A percentile compares a stretch with the other conserved stretches of the same genome.
Evolutionary conservation across 148 eudicot genomes (phyloP).

Genomic region (Amaranthus palmeri): DNA sequence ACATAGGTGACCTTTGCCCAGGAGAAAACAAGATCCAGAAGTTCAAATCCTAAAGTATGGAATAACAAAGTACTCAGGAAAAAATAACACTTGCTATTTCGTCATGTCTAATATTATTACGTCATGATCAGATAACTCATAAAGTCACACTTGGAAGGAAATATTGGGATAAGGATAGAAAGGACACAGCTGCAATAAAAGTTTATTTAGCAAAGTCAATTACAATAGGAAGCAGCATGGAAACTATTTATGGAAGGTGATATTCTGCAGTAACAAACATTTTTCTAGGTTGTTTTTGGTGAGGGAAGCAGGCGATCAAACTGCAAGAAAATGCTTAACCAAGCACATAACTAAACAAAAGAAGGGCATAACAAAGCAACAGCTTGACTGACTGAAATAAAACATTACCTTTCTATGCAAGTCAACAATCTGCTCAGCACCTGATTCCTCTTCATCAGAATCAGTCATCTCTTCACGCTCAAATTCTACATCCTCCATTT

Average conservation of each 20-base stretch:
- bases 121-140: neutral
- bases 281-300: neutral
- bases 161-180: neutral
- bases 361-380: constrained; percentile 2
- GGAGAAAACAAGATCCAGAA: neutral
- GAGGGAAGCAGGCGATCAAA: neutral
- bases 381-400: constrained; percentile 9
- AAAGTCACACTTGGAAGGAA: neutral
- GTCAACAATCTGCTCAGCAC: constrained; percentile 36
- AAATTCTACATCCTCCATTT: constrained; percentile 81
- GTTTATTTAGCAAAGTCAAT: neutral
- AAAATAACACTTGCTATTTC: neutral
- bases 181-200: neutral
- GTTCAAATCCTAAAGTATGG: neutral
- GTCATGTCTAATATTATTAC: neutral
- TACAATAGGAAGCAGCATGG: neutral
- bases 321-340: neutral
- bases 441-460: constrained; percentile 67
- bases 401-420: constrained; percentile 47
- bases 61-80: neutral
- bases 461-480: constrained; percentile 96
- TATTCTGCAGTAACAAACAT: neutral
- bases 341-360: constrained; percentile 16
- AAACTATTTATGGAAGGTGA: neutral
- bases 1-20: neutral